Evolutionary conservation across 2,329 filamentous ascomycete genomes (phyloP).

Genomic region (Paecilomyces sp.): DNA sequence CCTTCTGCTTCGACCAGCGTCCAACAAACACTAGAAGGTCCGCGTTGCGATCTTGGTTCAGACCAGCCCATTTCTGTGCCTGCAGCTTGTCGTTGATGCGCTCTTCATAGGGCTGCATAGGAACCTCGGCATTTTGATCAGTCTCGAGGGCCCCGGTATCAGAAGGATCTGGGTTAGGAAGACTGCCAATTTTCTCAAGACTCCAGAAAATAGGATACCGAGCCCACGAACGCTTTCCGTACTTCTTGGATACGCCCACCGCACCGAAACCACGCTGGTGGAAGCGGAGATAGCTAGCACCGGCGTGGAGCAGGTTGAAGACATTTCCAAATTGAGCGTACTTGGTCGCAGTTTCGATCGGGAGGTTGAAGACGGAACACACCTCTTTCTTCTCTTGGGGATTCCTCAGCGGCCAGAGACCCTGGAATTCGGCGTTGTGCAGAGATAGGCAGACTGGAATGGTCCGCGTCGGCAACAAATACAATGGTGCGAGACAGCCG

Average conservation of each 20-base stretch:
- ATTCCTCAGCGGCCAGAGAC: constrained; percentile 54
- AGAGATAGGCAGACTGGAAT: constrained; percentile 45
- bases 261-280: constrained; percentile 57
- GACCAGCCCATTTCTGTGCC: constrained; percentile 55
- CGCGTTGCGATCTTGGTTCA: constrained; percentile 49
- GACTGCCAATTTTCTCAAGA: constrained; percentile 47
- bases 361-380: constrained; percentile 52
- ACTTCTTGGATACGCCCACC: constrained; percentile 56
- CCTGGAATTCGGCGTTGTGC: constrained; percentile 59
- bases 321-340: constrained; percentile 58
- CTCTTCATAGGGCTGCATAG: constrained; percentile 42
- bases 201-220: constrained; percentile 59
- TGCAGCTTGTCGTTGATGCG: constrained; percentile 46
- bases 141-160: constrained; percentile 52
- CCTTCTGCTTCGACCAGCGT: constrained; percentile 57
- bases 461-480: constrained; percentile 40
- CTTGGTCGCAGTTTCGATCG: constrained; percentile 43
- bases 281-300: constrained; percentile 51
- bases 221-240: constrained; percentile 53
- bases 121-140: constrained; percentile 20
- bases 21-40: constrained; percentile 58
- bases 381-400: constrained; percentile 50
- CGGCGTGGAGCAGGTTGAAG: constrained; percentile 57
- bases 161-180: constrained; percentile 54
- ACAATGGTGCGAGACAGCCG: constrained; percentile 50